Base-by-base conservation (phyloP, 2,329 filamentous ascomycete species). In the Furcasterigmium sp. region DNA sequence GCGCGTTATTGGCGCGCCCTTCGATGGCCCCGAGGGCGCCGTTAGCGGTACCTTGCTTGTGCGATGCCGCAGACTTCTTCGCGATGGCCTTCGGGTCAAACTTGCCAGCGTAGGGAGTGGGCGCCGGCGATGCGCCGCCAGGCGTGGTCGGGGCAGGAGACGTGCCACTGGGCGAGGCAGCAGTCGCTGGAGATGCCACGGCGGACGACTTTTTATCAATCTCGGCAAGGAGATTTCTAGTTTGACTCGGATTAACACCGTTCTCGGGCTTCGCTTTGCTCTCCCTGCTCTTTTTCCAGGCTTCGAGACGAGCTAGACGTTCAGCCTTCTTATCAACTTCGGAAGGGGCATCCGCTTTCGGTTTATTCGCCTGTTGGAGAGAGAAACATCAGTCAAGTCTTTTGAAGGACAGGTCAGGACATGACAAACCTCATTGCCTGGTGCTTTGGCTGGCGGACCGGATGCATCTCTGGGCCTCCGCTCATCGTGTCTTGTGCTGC, bases 251-350 rank as follows among this genome's bases (percentile, higher is more conserved):
- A 42, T 80, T 80, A 36, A 82, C 75, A 54, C 85, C 79, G 56
- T 80, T 82, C 58, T 86, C 80, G 59, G 87, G 87, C 49, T 77
- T 78, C 54, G 84, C 84, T 53, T 84, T 84, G 58, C 82, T 81
- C 51, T 88, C 86, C 59, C 89, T 84, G 65, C 91, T 91, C 64
- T 89, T 86, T 67, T 95, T 95, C 91, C 90, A 95, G 45, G 87
- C 87, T 61, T 91, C 87, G 21, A 95, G 68, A 59, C 88, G 91
- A 21, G 87, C 87, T 35, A 90, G 73, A 49, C 87, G 75, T 62
- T 91, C 87, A 39, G 84, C 85, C 61, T 91, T 88, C 58, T 86
- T 89, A 39, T 89, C 82, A 48, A 80, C 78, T 55, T 89, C 86
- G 23, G 78, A 73, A 55, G 81, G 81, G 15, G 65, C 64, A 42